Evolutionary conservation across 1,139 yeast genomes (phyloP).

Genomic region (Pichia sp.): DNA sequence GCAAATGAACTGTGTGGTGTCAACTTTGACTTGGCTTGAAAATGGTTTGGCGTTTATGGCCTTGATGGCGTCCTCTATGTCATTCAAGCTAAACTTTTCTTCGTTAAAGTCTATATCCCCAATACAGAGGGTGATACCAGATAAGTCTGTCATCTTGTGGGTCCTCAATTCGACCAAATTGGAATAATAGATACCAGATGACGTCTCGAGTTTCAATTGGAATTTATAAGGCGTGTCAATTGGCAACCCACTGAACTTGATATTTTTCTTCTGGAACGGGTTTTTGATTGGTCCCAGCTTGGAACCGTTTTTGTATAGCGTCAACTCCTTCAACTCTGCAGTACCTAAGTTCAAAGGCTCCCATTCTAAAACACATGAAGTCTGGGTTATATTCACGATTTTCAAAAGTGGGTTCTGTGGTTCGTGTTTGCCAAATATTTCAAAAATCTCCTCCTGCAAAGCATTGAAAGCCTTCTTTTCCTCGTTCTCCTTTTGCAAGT

Average conservation of each 20-base stretch:
- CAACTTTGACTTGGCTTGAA: conserved; percentile 71
- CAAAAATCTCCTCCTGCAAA: conserved; percentile 71
- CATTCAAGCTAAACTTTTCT: conserved; percentile 53
- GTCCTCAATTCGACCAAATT: conserved; percentile 69
- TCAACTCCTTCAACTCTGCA: conserved; percentile 69
- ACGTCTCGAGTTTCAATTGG: conserved; percentile 75
- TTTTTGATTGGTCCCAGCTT: conserved; percentile 84
- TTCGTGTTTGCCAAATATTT: conserved; percentile 65
- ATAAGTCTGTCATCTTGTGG: conserved; percentile 92
- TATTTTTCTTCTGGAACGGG: conserved; percentile 73
- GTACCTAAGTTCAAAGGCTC: conserved; percentile 81
- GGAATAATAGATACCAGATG: conserved; percentile 80
- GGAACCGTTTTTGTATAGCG: conserved; percentile 72
- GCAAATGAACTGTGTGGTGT: conserved; percentile 91
- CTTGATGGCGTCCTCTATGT: conserved; percentile 58
- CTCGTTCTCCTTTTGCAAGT: conserved; percentile 58
- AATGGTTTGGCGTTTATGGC: conserved; percentile 83
- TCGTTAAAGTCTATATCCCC: conserved; percentile 65
- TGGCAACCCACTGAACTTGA: conserved; percentile 87
- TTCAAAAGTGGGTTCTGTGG: conserved; percentile 74
- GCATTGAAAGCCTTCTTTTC: conserved; percentile 56
- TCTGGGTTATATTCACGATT: conserved; percentile 80
- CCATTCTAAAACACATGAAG: conserved; percentile 94
- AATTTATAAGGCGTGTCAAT: conserved; percentile 80
- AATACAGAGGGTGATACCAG: conserved; percentile 88